A percentile compares a stretch with the other conserved stretches of the same genome.
Evolutionary conservation across 495 filamentous ascomycete species (phyloP).

Genomic region (Trichoderma parareesei): DNA sequence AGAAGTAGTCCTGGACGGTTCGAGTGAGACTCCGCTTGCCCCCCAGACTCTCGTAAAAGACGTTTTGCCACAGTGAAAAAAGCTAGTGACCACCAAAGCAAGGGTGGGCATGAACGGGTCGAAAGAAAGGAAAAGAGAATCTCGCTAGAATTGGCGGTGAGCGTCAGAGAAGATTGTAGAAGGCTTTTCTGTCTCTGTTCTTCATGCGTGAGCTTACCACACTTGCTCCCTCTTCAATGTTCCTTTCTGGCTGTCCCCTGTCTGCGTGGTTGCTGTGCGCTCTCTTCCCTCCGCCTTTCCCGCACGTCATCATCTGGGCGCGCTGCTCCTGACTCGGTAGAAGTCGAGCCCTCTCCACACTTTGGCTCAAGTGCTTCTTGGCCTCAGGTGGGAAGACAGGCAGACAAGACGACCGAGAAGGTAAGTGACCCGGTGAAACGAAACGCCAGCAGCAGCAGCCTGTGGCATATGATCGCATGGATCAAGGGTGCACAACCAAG

Average conservation of each 20-base stretch:
- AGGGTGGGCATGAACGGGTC: background rate
- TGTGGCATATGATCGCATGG: background rate
- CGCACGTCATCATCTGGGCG: background rate
- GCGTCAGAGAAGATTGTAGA: background rate
- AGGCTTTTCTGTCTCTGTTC: background rate
- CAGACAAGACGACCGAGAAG: slow-evolving; percentile 5
- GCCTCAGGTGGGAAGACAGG: background rate
- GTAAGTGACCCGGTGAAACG: background rate
- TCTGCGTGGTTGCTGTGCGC: background rate
- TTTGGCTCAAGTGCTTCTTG: background rate
- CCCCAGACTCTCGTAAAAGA: background rate
- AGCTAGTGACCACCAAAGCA: background rate
- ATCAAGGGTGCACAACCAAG: background rate
- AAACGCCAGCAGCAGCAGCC: background rate
- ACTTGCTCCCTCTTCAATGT: background rate
- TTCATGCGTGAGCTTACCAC: background rate
- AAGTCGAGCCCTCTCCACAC: background rate
- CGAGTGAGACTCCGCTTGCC: background rate
- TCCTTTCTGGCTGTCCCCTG: no score
- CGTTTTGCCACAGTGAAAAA: no score
- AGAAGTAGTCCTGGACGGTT: background rate
- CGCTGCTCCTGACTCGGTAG: background rate
- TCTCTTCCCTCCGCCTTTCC: background rate
- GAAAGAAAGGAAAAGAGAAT: background rate
- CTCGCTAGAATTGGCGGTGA: slow-evolving; percentile 5